Conservation (phyloP, 75 land plant species). For the Sequoiadendron giganteum region DNA sequence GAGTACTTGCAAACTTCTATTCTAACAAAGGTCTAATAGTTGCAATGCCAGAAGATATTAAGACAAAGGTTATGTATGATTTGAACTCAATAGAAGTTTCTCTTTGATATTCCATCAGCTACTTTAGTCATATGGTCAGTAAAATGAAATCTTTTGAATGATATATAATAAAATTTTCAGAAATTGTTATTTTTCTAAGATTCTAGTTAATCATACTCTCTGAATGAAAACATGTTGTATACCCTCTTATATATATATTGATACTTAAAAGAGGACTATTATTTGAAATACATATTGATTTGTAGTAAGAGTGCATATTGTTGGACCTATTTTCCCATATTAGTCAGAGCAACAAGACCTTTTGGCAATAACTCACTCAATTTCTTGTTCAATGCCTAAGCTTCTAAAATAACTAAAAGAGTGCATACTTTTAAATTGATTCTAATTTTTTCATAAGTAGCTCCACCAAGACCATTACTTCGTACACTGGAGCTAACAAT, state of each 20-base stretch:
- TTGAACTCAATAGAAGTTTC: conserved; percentile 62
- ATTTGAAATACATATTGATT: not conserved
- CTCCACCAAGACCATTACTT: not conserved
- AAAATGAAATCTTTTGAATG: not conserved
- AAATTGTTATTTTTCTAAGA: not conserved
- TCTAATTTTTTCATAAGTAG: not conserved
- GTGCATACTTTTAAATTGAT: not conserved
- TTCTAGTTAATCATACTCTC: not conserved
- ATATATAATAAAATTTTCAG: not conserved
- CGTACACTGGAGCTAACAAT: not conserved
- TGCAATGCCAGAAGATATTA: conserved; percentile 69
- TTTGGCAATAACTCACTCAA: not conserved
- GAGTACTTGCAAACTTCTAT: conserved; percentile 77
- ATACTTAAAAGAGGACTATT: not conserved
- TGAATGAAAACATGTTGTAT: not conserved
- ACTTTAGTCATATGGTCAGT: not conserved
- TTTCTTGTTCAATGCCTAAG: not conserved
- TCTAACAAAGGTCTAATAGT: conserved; percentile 87
- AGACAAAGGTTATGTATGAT: conserved; percentile 56
- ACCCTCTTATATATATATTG: not conserved
- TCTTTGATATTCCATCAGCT: conserved; percentile 26
- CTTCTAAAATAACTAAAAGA: not conserved
- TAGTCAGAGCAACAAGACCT: not conserved
- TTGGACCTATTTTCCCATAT: not conserved
- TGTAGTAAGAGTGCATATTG: not conserved